Evolutionary conservation across 139 green algal species (phyloP).

Genomic region (Klebsormidium nitens): DNA sequence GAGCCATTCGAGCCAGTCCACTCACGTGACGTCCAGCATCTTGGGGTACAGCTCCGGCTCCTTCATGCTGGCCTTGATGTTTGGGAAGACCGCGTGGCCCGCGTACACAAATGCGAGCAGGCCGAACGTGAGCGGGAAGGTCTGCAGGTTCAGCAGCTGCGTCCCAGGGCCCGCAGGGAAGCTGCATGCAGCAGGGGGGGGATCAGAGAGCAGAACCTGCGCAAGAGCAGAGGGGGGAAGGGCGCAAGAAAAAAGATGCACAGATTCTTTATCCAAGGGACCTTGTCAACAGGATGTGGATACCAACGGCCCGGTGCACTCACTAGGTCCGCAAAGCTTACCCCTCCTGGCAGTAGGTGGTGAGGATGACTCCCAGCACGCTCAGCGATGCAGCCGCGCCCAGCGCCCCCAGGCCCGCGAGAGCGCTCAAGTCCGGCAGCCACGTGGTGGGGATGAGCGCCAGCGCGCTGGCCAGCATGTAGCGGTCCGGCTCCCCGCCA

Average conservation of each 20-base stretch:
- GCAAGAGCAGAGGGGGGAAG: no score
- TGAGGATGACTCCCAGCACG: slow-evolving; percentile 30
- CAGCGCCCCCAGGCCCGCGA: slow-evolving; percentile 57
- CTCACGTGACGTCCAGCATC: slow-evolving; percentile 26
- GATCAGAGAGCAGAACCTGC: no score
- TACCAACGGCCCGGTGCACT: no score
- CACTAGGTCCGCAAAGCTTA: no score
- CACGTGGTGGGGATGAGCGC: slow-evolving; percentile 68
- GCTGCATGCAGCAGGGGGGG: no score
- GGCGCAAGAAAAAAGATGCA: no score
- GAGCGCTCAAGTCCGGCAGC: slow-evolving; percentile 57
- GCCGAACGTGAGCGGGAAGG: slow-evolving; percentile 64
- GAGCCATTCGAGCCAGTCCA: background rate
- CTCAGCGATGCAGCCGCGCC: slow-evolving; percentile 48
- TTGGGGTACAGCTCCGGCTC: slow-evolving; percentile 47
- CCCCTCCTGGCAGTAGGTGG: no score
- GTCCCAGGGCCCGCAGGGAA: slow-evolving; percentile 41
- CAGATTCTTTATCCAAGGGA: no score
- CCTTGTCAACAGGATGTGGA: no score
- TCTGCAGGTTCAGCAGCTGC: slow-evolving; percentile 41
- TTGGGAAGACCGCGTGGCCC: slow-evolving; percentile 66
- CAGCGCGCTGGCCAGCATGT: slow-evolving; percentile 16
- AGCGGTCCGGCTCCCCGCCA: background rate
- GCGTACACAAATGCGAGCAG: slow-evolving; percentile 72
- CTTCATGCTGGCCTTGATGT: slow-evolving; percentile 62